phyloP scores from a whole-genome alignment of 169 alveolate genomes.

The Cryptosporidium bovis region DNA sequence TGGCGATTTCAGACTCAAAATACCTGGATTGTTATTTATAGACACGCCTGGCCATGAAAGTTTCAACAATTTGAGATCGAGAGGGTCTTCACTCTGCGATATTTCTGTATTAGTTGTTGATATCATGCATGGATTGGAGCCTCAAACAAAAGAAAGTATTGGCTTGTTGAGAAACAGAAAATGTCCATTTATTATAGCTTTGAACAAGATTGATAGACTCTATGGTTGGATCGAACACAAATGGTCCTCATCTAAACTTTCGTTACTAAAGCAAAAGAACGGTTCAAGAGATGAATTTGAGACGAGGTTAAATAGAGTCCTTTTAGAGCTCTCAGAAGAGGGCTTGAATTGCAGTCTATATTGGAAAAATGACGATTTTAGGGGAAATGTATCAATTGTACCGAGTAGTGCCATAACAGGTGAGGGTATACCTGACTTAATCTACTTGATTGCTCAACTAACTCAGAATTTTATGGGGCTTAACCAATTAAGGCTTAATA shows the following conservation, averaged over 20 bases:
- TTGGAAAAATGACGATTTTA: slow-evolving; percentile 95
- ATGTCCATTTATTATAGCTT: slow-evolving; percentile 98
- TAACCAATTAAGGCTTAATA: slow-evolving; percentile 84
- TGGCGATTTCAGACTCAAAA: slow-evolving; percentile 80
- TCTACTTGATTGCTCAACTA: slow-evolving; percentile 90
- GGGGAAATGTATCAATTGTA: slow-evolving; percentile 93
- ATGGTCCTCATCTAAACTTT: slow-evolving; percentile 89
- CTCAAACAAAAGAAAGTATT: slow-evolving; percentile 95
- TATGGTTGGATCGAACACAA: slow-evolving; percentile 93
- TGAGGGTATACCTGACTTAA: slow-evolving; percentile 98
- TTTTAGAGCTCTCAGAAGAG: slow-evolving; percentile 93
- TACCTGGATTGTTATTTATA: slow-evolving; percentile 97
- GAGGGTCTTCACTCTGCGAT: slow-evolving; percentile 99
- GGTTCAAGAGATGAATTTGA: slow-evolving; percentile 89
- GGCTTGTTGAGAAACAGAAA: slow-evolving; percentile 89
- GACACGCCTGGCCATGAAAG: slow-evolving; percentile 99
- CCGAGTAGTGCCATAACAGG: slow-evolving; percentile 99
- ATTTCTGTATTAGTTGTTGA: slow-evolving; percentile 99
- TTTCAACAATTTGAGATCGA: slow-evolving; percentile 89
- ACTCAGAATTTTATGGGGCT: slow-evolving; percentile 90
- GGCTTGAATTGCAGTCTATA: slow-evolving; percentile 95
- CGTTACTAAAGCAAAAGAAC: slow-evolving; percentile 87
- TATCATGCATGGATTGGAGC: slow-evolving; percentile 99
- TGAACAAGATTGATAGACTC: slow-evolving; percentile 97
- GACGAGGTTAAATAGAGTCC: slow-evolving; percentile 83